Percentiles rank a stretch among this genome's conserved stretches.
phyloP scores from a whole-genome alignment of 371 early-diverging fungal genomes.

The Batkoa obscura region DNA sequence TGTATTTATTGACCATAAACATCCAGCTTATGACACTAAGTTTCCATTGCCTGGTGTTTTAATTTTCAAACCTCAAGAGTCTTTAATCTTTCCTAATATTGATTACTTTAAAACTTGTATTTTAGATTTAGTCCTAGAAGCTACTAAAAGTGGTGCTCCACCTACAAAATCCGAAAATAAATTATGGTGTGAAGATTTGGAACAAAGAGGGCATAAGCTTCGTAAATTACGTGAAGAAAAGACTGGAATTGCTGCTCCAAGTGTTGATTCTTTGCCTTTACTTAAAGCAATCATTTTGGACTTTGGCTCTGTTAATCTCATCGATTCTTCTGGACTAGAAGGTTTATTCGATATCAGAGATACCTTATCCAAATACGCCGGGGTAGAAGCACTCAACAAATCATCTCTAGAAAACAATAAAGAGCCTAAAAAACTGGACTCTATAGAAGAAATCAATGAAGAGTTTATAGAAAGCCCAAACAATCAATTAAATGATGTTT shows the following conservation, averaged over 20 bases:
- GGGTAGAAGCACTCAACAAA: background rate
- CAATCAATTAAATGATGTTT: background rate
- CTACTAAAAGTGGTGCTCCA: slow-evolving; percentile 8
- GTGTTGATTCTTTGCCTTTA: slow-evolving; percentile 1
- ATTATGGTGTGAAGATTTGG: slow-evolving; percentile 10
- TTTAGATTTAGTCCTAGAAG: slow-evolving; percentile 7
- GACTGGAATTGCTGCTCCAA: background rate
- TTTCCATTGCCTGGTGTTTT: slow-evolving; percentile 29
- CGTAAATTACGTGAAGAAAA: background rate
- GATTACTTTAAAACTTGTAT: slow-evolving; percentile 18
- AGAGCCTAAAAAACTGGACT: background rate
- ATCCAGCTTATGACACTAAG: slow-evolving; percentile 10
- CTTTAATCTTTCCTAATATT: slow-evolving; percentile 51
- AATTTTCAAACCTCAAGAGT: slow-evolving; percentile 43
- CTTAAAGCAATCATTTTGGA: slow-evolving; percentile 40
- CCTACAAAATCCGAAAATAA: slow-evolving; percentile 6
- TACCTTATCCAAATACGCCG: slow-evolving; percentile 26
- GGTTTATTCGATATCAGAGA: slow-evolving; percentile 30
- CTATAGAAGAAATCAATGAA: background rate
- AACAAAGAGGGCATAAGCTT: background rate
- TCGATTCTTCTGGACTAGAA: slow-evolving; percentile 60
- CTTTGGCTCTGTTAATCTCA: slow-evolving; percentile 30
- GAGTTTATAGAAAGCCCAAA: background rate
- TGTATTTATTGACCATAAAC: slow-evolving; percentile 7
- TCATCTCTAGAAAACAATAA: no score